phyloP scores from a whole-genome alignment of 371 early-diverging fungal species.

The Rhizopus sp. region DNA sequence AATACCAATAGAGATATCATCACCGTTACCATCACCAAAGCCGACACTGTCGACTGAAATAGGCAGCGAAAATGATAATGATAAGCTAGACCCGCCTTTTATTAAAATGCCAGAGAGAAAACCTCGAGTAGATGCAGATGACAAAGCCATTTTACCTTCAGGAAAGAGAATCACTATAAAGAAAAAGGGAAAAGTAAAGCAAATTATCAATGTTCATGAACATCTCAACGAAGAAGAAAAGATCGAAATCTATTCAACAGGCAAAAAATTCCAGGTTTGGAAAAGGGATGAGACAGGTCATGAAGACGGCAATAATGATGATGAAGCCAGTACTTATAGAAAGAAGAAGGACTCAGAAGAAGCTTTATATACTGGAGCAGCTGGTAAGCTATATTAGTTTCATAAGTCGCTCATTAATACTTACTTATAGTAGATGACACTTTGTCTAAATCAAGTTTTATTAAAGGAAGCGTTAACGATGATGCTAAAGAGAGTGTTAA shows the following conservation, averaged over 20 bases:
- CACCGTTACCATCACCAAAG: no score
- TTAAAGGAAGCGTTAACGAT: no score
- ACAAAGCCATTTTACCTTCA: neutral
- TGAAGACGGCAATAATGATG: neutral
- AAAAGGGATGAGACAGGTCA: constrained; percentile 5
- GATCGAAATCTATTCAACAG: constrained; percentile 22
- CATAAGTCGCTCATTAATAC: no score
- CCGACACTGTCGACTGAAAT: no score
- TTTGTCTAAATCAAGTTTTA: no score
- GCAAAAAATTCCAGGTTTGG: constrained; percentile 26
- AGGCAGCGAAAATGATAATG: no score
- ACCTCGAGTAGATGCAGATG: neutral
- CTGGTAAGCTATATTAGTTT: no score
- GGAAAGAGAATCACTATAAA: constrained; percentile 1
- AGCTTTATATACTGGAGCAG: neutral
- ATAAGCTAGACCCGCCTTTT: neutral
- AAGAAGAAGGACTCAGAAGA: neutral
- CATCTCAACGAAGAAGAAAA: constrained; percentile 21
- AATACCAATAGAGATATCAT: no score
- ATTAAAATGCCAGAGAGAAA: constrained; percentile 1
- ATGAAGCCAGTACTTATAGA: neutral
- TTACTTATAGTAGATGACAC: no score
- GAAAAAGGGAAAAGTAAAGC: constrained; percentile 15
- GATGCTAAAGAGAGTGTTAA: no score
- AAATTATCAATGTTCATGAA: constrained; percentile 28